A percentile compares a stretch with the other conserved stretches of the same genome.
phyloP scores from a whole-genome alignment of 2,329 filamentous ascomycete species.

The Stagonosporopsis vannaccii region DNA sequence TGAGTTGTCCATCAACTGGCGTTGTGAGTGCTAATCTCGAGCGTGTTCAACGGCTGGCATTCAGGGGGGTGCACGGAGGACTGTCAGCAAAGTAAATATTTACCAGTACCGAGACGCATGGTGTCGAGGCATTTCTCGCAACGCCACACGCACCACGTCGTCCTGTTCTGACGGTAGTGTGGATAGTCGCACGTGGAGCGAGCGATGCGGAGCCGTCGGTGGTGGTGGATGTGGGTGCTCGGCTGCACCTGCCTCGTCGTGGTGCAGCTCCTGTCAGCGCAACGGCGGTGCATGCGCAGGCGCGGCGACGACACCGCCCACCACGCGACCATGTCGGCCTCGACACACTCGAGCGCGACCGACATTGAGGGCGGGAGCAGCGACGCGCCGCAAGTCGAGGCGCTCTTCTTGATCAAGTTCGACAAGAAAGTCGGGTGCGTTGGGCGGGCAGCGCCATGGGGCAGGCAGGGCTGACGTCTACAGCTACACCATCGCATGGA shows the following conservation, averaged over 20 bases:
- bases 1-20: too few species aligned
- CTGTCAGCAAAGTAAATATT: too few species aligned
- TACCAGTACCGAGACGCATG: too few species aligned
- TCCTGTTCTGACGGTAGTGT: too few species aligned
- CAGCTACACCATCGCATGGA: slow-evolving; percentile 87
- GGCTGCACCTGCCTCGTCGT: slow-evolving; percentile 14
- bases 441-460: slow-evolving; percentile 3
- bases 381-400: slow-evolving; percentile 58
- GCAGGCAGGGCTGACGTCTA: slow-evolving; percentile 6
- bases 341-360: slow-evolving; percentile 41
- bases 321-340: slow-evolving; percentile 33
- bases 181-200: not conserved
- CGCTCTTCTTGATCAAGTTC: slow-evolving; percentile 88
- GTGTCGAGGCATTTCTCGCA: too few species aligned
- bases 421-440: slow-evolving; percentile 86
- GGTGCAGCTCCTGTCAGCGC: not conserved
- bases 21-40: too few species aligned
- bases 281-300: slow-evolving; percentile 9
- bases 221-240: not conserved
- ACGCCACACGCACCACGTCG: too few species aligned
- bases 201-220: not conserved
- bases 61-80: too few species aligned
- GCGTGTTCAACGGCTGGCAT: too few species aligned
- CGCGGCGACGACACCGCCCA: not conserved
- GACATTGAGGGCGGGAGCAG: slow-evolving; percentile 32